These are phyloP conservation scores for Botryotinia globosa DNA, from an alignment of 2,329 filamentous ascomycete genomes.

Conservation along the genomic window DNA sequence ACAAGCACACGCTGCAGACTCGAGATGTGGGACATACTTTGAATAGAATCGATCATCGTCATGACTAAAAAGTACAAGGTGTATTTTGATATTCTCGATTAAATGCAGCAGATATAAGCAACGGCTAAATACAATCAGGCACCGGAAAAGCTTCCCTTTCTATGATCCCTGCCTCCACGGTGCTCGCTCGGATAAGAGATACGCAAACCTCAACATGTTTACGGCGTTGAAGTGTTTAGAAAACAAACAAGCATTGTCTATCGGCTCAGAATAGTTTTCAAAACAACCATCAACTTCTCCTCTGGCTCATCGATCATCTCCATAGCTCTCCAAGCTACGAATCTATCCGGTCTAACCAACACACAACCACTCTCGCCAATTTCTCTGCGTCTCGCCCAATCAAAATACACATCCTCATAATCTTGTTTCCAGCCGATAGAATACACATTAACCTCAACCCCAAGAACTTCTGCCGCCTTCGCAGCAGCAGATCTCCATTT, in stretches of 20 bases:
- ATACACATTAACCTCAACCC: conserved; percentile 9
- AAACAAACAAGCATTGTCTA: not conserved
- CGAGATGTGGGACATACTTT: not conserved
- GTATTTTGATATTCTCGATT: not conserved
- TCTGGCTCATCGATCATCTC: conserved; percentile 5
- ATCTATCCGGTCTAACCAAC: conserved; percentile 26
- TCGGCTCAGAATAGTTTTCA: not conserved
- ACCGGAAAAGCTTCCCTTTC: not conserved
- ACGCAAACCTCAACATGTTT: not conserved
- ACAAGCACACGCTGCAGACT: not conserved
- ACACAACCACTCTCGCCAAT: conserved; percentile 23
- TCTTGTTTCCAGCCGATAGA: conserved; percentile 14
- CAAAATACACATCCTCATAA: conserved; percentile 19
- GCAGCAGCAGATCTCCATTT: conserved; percentile 22
- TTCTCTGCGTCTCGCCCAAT: conserved; percentile 20
- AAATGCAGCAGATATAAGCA: not conserved
- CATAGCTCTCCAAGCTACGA: conserved; percentile 24
- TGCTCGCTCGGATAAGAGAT: too few relatives aligned
- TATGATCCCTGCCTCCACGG: not conserved
- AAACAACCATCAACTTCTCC: not conserved
- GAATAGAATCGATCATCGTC: not conserved
- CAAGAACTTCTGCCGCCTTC: conserved; percentile 5
- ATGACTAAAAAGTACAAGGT: not conserved
- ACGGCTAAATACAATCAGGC: not conserved
- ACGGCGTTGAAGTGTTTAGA: not conserved